Base-by-base conservation (phyloP, 2,329 filamentous ascomycete species). In the Verticillium nubilum region DNA sequence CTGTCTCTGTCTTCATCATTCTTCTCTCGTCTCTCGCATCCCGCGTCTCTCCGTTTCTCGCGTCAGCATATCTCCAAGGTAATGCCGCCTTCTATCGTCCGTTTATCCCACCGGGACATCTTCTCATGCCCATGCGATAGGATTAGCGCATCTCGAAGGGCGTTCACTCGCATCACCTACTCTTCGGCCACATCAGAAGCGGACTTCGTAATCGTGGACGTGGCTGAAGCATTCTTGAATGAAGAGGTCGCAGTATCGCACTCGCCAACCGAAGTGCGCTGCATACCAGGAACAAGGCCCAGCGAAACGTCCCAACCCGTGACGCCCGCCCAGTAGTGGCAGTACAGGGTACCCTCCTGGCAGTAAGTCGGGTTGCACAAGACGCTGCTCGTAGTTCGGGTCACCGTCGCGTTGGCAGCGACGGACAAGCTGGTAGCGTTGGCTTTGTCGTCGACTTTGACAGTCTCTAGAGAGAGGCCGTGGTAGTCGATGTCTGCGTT, bases 291-390 rank as follows among this genome's bases (percentile, higher is more conserved):
- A 15, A 74, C 56, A 5, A 70, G 69, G 0, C 74, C 75, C 5
- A 65, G 63, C 1, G 64, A 67, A 19, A 65, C 60, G 55, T 76
- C 68, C 60, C 68, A 75, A n/a, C 66, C 65, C 6, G 72, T 76
- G 52, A 75, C 62, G 17, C 74, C 74, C 26, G 65, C 68, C 69
- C 74, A 78, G 65, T 70, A 74, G 62, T 74, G 71, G 65, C 76
- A 77, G 69, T 71, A 77, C 2, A 69, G 69, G 3, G 67, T 68
- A 15, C 64, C 61, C 17, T 67, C 65, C 50, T 72, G 70, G 67
- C 75, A 76, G 65, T 74, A 75, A 4, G 42, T 50, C n/a, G 42
- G 42, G 10, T 50, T 6, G 19, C 42, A 50, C 5, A 50, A 50
- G 42, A 50, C 1, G 42, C 42, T 50, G 42, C 54, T 56, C 19